Percentiles rank a stretch among this genome's conserved stretches.
Evolutionary conservation across 495 filamentous ascomycete genomes (phyloP).

Genomic region (Hypoxylon crocopeplum): DNA sequence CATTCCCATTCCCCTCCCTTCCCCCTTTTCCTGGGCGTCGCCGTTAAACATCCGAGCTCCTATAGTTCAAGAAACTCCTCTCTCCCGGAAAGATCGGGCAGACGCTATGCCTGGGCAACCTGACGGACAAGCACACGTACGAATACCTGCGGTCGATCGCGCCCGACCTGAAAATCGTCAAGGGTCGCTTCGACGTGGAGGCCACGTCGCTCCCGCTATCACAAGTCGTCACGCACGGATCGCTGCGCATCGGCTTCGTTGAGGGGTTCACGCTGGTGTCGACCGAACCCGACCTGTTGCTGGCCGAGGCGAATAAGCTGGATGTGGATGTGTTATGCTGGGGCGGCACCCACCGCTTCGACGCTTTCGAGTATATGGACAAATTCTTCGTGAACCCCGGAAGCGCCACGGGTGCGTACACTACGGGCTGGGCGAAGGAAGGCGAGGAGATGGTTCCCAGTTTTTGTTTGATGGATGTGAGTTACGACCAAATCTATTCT

Average conservation of each 20-base stretch:
- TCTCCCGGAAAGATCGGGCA: conserved; percentile 97
- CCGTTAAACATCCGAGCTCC: too few species aligned
- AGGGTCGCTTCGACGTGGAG: conserved; percentile 92
- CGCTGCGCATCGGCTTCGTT: conserved; percentile 91
- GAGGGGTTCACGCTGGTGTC: conserved; percentile 96
- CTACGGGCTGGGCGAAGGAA: conserved; percentile 61
- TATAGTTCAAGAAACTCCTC: conserved; percentile 96
- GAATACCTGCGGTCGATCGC: conserved; percentile 91
- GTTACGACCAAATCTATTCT: conserved; percentile 46
- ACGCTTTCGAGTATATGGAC: conserved; percentile 98
- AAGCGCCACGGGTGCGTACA: conserved; percentile 87
- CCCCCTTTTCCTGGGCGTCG: background rate
- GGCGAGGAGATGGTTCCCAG: conserved; percentile 87
- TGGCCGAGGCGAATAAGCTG: conserved; percentile 93
- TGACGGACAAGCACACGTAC: conserved; percentile 93
- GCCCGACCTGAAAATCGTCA: conserved; percentile 94
- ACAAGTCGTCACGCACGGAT: conserved; percentile 93
- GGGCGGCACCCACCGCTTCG: conserved; percentile 97
- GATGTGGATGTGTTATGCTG: conserved; percentile 97
- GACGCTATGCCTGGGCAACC: conserved; percentile 95
- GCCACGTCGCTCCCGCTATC: conserved; percentile 88
- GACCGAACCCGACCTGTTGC: conserved; percentile 85
- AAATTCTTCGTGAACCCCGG: conserved; percentile 99
- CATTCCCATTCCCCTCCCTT: background rate
- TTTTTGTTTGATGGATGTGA: conserved; percentile 98